A percentile compares a stretch with the other conserved stretches of the same genome.
phyloP scores from a whole-genome alignment of 345 rosid species.

The Firmiana major region DNA sequence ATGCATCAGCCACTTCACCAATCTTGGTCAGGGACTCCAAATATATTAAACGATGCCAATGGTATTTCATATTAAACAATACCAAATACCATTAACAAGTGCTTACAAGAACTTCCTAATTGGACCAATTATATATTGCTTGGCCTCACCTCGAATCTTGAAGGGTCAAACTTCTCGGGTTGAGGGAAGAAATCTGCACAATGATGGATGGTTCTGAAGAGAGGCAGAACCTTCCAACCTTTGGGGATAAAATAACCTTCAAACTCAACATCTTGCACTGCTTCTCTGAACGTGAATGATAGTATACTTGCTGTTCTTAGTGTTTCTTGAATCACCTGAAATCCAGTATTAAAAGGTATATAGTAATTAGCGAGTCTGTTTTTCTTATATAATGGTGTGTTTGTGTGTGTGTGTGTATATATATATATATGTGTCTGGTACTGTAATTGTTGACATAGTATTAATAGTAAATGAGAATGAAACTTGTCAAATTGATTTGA shows the following conservation, averaged over 20 bases:
- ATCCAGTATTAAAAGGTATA: not conserved
- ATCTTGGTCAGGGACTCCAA: not conserved
- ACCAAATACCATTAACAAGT: too few species aligned
- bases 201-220: constrained; percentile 86
- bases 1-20: constrained; percentile 20
- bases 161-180: constrained; percentile 80
- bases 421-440: not conserved
- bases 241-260: constrained; percentile 85
- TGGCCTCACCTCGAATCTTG: constrained; percentile 68
- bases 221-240: constrained; percentile 98
- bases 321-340: constrained; percentile 94
- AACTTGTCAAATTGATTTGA: not conserved
- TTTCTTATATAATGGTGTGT: not conserved
- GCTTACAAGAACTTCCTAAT: too few species aligned
- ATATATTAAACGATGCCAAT: not conserved
- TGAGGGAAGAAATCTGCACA: constrained; percentile 62
- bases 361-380: not conserved
- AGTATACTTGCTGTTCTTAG: constrained; percentile 76
- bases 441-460: too few species aligned
- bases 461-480: not conserved
- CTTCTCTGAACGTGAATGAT: constrained; percentile 93
- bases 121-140: too few species aligned
- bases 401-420: too few species aligned
- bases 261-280: constrained; percentile 77
- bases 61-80: not conserved